These are phyloP conservation scores for Aegilops speltoides DNA, from an alignment of 176 grass and related monocot species.

Conservation along the genomic window DNA sequence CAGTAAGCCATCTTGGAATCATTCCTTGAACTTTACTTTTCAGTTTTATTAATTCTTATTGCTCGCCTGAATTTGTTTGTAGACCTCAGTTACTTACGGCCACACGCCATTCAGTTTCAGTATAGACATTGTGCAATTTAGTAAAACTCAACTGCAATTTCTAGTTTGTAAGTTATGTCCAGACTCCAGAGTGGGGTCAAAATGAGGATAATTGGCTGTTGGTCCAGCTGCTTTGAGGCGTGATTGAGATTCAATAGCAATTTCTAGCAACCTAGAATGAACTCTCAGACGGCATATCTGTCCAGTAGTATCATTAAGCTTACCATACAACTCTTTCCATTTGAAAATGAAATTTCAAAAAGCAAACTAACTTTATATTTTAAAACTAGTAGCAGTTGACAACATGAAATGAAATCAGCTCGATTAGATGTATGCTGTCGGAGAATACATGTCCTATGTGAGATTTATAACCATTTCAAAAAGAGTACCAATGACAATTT, in stretches of 20 bases:
- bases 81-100: not conserved
- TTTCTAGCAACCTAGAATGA: not conserved
- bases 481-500: not conserved
- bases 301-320: not conserved
- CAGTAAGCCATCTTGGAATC: slow-evolving; percentile 20
- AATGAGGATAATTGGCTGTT: not conserved
- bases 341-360: not conserved
- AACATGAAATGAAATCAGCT: not conserved
- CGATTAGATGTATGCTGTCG: not conserved
- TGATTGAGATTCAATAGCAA: not conserved
- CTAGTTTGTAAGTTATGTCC: not conserved
- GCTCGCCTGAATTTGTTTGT: not conserved
- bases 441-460: not conserved
- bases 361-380: not conserved
- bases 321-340: not conserved
- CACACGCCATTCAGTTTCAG: not conserved
- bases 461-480: not conserved
- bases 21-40: slow-evolving; percentile 13
- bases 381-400: not conserved
- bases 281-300: not conserved
- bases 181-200: not conserved
- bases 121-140: not conserved
- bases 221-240: not conserved
- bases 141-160: not conserved
- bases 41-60: not conserved